Base-by-base conservation (phyloP, 768 basidiomycete species). In the Psilocybe azurescens region DNA sequence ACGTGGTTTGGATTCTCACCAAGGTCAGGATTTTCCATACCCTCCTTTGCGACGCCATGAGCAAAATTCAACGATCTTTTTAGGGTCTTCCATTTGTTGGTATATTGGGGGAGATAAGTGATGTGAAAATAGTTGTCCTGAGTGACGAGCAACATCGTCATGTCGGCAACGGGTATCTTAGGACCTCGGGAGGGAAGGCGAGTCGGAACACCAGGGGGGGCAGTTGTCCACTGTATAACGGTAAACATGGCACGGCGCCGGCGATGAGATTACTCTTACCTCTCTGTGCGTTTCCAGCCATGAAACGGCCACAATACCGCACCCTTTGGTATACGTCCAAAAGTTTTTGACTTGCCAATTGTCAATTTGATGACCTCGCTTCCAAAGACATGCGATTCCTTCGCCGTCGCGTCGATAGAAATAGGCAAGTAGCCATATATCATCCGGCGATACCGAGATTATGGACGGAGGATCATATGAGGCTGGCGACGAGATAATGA, bases 401-500 rank as follows among this genome's bases (percentile, higher is more conserved):
- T 87, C 86, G 1, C 75, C 71, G 28, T 80, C 81, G 32, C 76
- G 76, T 44, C 87, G 79, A 10, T 90, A 89, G 69, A 89, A 93
- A 69, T 87, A 93, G 1, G 90, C 90, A 67, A 91, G 92, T 4
- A 93, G 70, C 86, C 83, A 89, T 52, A 81, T 78, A 62, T 88
- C 86, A 30, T 77, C 76, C 2, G 88, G 81, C 5, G 86, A 83
- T 18, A 86, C 80, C 6, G 85, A 84, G 53, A 93, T 84, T 32
- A 88, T 73, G 5, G 83, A 83, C 0, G 90, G 86, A 6, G 90
- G 85, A 16, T 83, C 81, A 70, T 87, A 92, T 2, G 81, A 78
- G 10, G 73, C 58, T 5, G 83, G 77, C 0, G 82, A 75, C 20
- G 76, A 71, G n/a, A 78, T 64, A 48, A 91, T 73, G 14, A 78